These are phyloP conservation scores for Termitomyces sp. DNA, from an alignment of 768 basidiomycete species.

Conservation along the genomic window DNA sequence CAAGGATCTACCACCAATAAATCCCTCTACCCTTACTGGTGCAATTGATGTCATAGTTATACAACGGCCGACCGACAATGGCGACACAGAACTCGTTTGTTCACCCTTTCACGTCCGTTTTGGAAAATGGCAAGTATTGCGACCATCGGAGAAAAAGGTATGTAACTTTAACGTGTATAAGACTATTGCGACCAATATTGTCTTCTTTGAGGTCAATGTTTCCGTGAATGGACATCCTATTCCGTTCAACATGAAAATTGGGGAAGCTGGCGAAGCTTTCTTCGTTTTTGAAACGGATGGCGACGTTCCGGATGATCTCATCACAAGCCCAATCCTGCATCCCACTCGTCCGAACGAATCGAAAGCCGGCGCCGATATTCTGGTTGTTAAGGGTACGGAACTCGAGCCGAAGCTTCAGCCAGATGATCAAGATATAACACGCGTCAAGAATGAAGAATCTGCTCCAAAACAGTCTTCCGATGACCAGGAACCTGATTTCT, in stretches of 20 bases:
- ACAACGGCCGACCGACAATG: constrained; percentile 59
- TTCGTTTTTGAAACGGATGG: constrained; percentile 97
- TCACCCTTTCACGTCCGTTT: constrained; percentile 98
- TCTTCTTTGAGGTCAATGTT: constrained; percentile 68
- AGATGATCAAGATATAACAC: constrained; percentile 4
- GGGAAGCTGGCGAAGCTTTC: constrained; percentile 98
- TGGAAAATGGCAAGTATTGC: constrained; percentile 93
- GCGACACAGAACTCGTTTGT: constrained; percentile 71
- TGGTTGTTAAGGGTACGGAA: constrained; percentile 33
- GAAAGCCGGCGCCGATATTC: constrained; percentile 29
- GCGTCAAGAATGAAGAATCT: constrained; percentile 7
- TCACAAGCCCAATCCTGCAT: constrained; percentile 86
- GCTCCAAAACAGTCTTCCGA: constrained; percentile 11
- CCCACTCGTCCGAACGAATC: constrained; percentile 47
- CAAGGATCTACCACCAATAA: constrained; percentile 79
- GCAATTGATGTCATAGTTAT: constrained; percentile 99
- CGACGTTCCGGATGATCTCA: constrained; percentile 88
- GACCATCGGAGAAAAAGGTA: constrained; percentile 92
- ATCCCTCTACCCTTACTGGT: constrained; percentile 94
- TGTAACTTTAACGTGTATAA: constrained; percentile 1
- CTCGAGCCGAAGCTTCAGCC: constrained; percentile 15
- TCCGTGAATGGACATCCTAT: constrained; percentile 81
- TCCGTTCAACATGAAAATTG: constrained; percentile 97
- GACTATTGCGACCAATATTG: neutral
- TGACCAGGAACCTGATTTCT: constrained; percentile 67